Evolutionary conservation across 2,329 filamentous ascomycete species (phyloP), one percentile per base, ranked within the genome.

Genomic region (Neofusicoccum kwambonambiense): DNA sequence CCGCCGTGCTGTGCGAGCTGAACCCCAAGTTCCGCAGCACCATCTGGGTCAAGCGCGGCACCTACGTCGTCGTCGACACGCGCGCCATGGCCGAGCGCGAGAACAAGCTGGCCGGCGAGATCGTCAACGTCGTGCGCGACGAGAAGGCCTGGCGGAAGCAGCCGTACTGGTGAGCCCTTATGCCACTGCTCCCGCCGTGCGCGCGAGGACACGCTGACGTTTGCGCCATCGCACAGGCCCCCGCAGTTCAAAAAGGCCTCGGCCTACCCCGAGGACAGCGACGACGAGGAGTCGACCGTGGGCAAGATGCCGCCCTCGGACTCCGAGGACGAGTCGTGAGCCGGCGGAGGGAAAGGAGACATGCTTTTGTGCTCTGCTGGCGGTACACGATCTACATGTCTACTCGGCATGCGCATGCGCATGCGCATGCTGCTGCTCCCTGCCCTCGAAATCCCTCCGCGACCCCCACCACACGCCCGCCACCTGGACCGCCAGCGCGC

Each of bases 101-200:
- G 50, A 92, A 92, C 71, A 93, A 92, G 76, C 86, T 96, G 12
- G 84, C 86, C 61, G 95, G 94, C 13, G 92, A 97, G 77, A 97
- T 99, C 71, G 84, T 96, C 70, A 97, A 97, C 73, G 87, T 98
- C 41, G 93, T 98, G 42, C 84, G 92, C 42, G 92, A 97, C 73
- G 93, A 97, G 81, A 96, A 92, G 79, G 83, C 84, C 49, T 99
- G 95, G 95, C 87, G 93, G 73, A 97, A 96, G 79, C 88, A 90
- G 80, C 72, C 82, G 9, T 99, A 94, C 76, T 98, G 95, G 95
- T 77, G 70, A 45, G 73, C 49, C 35, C 57, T 67, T 68, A 68
- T 15, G 37, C 64, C 69, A 64, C 68, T 5, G 27, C 27, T 31
- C 27, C 27, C 5, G 5, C 19, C 19, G 19, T 2, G 19, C 19